Evolutionary conservation across 2,329 filamentous ascomycete genomes (phyloP).

Genomic region (Xylariales sp.): DNA sequence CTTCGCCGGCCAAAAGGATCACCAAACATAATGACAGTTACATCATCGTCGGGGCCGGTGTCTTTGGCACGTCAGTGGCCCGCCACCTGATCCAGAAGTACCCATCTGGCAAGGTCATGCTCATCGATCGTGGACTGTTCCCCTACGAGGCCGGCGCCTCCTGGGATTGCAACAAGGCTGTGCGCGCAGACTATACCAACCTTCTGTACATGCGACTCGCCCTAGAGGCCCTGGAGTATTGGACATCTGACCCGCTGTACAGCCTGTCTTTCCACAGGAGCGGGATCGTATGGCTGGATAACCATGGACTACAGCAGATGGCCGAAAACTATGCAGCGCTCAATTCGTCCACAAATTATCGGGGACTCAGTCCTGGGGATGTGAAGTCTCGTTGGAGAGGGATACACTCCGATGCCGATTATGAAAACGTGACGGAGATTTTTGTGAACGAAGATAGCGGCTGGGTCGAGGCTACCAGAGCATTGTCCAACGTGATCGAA

Average conservation of each 20-base stretch:
- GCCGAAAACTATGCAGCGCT: conserved; percentile 39
- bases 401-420: conserved; percentile 57
- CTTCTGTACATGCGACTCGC: conserved; percentile 60
- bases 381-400: conserved; percentile 50
- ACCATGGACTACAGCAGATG: conserved; percentile 37
- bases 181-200: conserved; percentile 65
- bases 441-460: conserved; percentile 58
- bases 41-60: conserved; percentile 60
- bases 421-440: conserved; percentile 53
- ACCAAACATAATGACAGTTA: too few species aligned
- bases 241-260: conserved; percentile 37
- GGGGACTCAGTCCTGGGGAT: too few species aligned
- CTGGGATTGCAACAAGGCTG: conserved; percentile 70
- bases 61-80: conserved; percentile 64
- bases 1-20: too few species aligned
- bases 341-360: too few species aligned
- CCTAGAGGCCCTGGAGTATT: conserved; percentile 61
- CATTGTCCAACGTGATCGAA: conserved; percentile 49
- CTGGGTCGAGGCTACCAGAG: conserved; percentile 60
- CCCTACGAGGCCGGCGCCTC: conserved; percentile 58
- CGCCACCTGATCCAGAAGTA: conserved; percentile 53
- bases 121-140: conserved; percentile 53
- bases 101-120: conserved; percentile 44
- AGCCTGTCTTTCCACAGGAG: conserved; percentile 44
- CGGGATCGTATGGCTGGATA: conserved; percentile 54